Conservation (phyloP, 768 basidiomycete species). For the Leucosporidium creatinivorum region DNA sequence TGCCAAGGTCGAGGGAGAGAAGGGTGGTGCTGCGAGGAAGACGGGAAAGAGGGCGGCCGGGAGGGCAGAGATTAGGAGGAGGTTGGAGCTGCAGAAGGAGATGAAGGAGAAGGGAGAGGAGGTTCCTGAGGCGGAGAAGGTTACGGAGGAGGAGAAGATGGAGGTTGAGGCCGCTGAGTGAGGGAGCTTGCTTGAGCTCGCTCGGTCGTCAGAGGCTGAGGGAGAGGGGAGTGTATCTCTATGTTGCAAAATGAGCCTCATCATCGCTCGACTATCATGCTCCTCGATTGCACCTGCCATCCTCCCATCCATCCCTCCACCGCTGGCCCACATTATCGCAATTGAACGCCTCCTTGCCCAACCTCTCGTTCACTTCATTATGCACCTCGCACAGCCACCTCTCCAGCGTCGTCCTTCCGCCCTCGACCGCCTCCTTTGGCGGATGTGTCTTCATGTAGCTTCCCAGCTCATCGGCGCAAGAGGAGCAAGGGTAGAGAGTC, state of each 20-base stretch:
- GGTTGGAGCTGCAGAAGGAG: slow-evolving; percentile 23
- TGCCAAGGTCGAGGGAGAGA: background rate
- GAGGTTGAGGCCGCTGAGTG: slow-evolving; percentile 2
- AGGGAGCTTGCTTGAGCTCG: background rate
- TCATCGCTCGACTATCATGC: background rate
- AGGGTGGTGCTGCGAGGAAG: background rate
- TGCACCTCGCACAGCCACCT: slow-evolving; percentile 83
- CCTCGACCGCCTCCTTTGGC: slow-evolving; percentile 1
- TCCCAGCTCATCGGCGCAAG: slow-evolving; percentile 77
- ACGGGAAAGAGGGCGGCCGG: slow-evolving; percentile 21
- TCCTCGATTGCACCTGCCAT: slow-evolving; percentile 74
- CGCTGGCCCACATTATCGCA: slow-evolving; percentile 74
- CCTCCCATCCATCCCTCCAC: slow-evolving; percentile 83
- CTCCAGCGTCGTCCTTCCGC: slow-evolving; percentile 12
- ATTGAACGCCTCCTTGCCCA: slow-evolving; percentile 77
- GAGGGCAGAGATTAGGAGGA: slow-evolving; percentile 13
- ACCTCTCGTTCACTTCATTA: slow-evolving; percentile 79
- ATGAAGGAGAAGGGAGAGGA: slow-evolving; percentile 5
- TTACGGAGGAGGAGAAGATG: background rate
- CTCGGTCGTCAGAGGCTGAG: background rate
- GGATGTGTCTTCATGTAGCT: slow-evolving; percentile 58
- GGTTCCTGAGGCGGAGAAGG: slow-evolving; percentile 12
- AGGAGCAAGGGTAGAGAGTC: slow-evolving; percentile 74
- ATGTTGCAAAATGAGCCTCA: background rate
- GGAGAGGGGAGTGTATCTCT: background rate